Conservation (phyloP, 2,329 filamentous ascomycete genomes). For the Microsporum ferrugineum region DNA sequence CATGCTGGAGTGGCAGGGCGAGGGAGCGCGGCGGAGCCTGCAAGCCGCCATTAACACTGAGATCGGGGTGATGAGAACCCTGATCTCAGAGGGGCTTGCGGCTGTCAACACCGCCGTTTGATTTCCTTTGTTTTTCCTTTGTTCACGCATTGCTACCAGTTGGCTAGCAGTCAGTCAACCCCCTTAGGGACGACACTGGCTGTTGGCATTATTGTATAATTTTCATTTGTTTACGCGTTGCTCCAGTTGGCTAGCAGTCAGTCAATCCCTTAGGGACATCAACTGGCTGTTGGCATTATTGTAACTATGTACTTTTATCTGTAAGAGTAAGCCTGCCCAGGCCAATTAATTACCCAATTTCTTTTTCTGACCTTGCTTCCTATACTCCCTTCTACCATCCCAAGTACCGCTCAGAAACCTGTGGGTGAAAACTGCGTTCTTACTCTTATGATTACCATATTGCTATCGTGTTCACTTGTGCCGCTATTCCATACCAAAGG, state of each 20-base stretch:
- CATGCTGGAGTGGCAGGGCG: slow-evolving; percentile 13
- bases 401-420: not conserved
- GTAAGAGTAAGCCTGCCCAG: not conserved
- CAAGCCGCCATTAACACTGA: slow-evolving; percentile 14
- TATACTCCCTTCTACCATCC: not conserved
- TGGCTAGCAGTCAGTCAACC: not conserved
- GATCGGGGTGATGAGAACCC: slow-evolving; percentile 4
- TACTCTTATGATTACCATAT: too few relatives aligned
- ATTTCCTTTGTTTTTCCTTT: slow-evolving; percentile 1
- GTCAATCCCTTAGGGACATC: not conserved
- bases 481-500: too few relatives aligned
- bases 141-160: not conserved
- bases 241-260: not conserved
- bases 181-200: not conserved
- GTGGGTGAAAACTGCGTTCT: too few relatives aligned
- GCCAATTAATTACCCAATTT: not conserved
- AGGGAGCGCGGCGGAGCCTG: slow-evolving; percentile 11
- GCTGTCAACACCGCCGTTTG: slow-evolving; percentile 5
- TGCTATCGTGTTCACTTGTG: too few relatives aligned
- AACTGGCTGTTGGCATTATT: not conserved
- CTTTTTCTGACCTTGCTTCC: too few relatives aligned
- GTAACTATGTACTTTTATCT: not conserved
- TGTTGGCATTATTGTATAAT: not conserved
- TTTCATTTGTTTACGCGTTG: not conserved
- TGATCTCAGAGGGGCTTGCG: slow-evolving; percentile 13